Evolutionary conservation across 1,284 basidiomycete species (phyloP).

Genomic region (Schizophyllum amplum): DNA sequence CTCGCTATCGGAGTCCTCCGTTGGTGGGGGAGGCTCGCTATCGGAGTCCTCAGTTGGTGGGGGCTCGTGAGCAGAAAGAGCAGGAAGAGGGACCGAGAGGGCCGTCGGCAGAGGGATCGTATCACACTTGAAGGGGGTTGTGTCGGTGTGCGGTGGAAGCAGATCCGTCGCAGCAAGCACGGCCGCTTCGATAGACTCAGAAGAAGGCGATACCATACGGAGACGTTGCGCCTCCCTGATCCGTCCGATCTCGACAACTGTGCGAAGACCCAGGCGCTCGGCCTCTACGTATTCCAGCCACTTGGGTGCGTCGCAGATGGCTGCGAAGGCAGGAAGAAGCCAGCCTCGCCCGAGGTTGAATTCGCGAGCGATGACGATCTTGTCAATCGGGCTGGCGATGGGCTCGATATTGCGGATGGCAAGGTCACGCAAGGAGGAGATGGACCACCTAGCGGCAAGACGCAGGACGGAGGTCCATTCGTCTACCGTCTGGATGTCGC

Average conservation of each 20-base stretch:
- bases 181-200: too few species aligned
- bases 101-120: too few species aligned
- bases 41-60: too few species aligned
- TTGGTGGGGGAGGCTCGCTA: too few species aligned
- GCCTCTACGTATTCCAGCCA: not conserved
- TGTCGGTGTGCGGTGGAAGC: too few species aligned
- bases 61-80: too few species aligned
- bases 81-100: too few species aligned
- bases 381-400: slow-evolving; percentile 24
- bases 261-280: not conserved
- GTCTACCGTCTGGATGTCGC: slow-evolving; percentile 21
- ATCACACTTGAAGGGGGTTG: too few species aligned
- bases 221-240: not conserved
- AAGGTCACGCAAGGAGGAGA: slow-evolving; percentile 23
- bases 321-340: slow-evolving; percentile 27
- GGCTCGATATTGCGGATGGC: slow-evolving; percentile 23
- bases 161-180: too few species aligned
- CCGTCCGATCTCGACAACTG: not conserved
- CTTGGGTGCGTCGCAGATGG: slow-evolving; percentile 17
- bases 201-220: not conserved
- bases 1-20: too few species aligned
- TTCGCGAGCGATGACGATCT: slow-evolving; percentile 24
- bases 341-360: slow-evolving; percentile 23
- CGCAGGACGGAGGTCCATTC: slow-evolving; percentile 32
- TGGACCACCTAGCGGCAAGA: slow-evolving; percentile 24